phyloP scores from a whole-genome alignment of 1,139 yeast genomes.

The Yamadazyma friedrichii region DNA sequence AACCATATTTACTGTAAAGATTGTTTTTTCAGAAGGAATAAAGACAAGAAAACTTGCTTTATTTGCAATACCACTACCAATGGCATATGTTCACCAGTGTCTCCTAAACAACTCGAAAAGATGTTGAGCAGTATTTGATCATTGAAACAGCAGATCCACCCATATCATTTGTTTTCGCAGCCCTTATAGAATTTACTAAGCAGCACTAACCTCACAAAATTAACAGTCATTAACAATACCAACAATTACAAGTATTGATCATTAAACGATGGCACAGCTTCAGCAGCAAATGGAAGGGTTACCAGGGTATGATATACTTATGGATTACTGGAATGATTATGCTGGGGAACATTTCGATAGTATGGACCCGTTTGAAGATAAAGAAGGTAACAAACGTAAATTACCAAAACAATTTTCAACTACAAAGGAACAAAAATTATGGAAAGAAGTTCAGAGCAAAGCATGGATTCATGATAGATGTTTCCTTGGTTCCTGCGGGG shows the following conservation, averaged over 20 bases:
- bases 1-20: conserved; percentile 64
- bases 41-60: conserved; percentile 42
- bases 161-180: background rate
- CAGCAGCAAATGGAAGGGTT: conserved; percentile 46
- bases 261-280: conserved; percentile 12
- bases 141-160: background rate
- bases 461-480: conserved; percentile 90
- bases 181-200: background rate
- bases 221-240: too few species aligned
- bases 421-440: conserved; percentile 61
- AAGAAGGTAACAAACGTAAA: conserved; percentile 54
- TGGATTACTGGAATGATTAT: conserved; percentile 60
- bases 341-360: conserved; percentile 65
- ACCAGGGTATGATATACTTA: conserved; percentile 56
- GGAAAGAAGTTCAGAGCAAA: conserved; percentile 68
- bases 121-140: background rate
- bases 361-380: conserved; percentile 69
- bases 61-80: conserved; percentile 60
- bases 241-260: too few species aligned
- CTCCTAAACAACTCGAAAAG: conserved; percentile 7
- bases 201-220: too few species aligned
- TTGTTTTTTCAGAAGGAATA: conserved; percentile 53
- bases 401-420: conserved; percentile 55
- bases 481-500: conserved; percentile 68
- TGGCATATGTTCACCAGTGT: conserved; percentile 41